Conservation (phyloP, 1,139 yeast species). For the Saccharomyces hybrid region DNA sequence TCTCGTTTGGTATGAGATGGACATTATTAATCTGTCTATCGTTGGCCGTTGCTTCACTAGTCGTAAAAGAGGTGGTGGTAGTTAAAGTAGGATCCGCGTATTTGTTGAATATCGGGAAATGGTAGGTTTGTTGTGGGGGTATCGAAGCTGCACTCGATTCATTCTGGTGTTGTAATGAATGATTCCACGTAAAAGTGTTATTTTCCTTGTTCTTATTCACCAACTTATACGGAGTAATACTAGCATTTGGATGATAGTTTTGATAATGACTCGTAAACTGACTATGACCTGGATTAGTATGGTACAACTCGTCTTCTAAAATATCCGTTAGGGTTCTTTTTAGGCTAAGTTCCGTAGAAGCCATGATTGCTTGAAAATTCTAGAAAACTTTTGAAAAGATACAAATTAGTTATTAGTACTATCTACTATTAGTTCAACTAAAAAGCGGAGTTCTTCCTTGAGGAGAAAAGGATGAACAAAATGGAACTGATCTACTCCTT, state of each 20-base stretch:
- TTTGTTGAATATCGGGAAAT: constrained; percentile 30
- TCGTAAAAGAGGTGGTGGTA: constrained; percentile 17
- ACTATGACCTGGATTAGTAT: constrained; percentile 12
- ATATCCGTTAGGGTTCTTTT: constrained; percentile 48
- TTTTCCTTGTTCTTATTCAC: background rate
- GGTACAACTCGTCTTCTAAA: constrained; percentile 59
- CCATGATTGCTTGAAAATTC: constrained; percentile 11
- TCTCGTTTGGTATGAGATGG: background rate
- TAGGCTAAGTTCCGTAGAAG: constrained; percentile 24
- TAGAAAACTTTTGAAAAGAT: background rate
- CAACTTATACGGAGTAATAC: background rate
- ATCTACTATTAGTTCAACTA: background rate
- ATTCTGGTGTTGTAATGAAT: constrained; percentile 10
- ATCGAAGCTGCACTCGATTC: constrained; percentile 5
- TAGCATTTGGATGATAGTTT: constrained; percentile 1
- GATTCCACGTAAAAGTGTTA: background rate
- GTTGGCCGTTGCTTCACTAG: background rate
- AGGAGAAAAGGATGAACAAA: background rate
- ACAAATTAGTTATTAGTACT: background rate
- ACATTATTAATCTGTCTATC: constrained; percentile 1
- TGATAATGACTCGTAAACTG: background rate
- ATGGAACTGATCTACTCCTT: background rate
- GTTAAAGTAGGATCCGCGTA: constrained; percentile 35
- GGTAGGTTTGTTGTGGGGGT: background rate
- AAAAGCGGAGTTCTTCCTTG: background rate